A percentile compares a stretch with the other conserved stretches of the same genome.
Conservation (phyloP, 2,329 filamentous ascomycete species). For the Claviceps sp. region DNA sequence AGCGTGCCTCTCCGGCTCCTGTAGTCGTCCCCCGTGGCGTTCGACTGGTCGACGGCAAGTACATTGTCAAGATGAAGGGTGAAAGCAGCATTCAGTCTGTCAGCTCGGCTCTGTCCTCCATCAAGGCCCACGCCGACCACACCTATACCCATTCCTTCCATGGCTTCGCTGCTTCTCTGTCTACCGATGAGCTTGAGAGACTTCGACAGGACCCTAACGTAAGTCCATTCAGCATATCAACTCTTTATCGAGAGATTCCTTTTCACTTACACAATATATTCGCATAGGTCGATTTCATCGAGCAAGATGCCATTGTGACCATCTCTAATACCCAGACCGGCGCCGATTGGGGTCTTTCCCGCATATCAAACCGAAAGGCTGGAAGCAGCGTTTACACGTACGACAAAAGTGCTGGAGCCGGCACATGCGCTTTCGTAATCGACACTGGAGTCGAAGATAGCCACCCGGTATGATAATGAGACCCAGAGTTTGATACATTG, state of each 20-base stretch:
- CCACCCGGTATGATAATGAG: conserved; percentile 19
- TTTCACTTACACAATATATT: not conserved
- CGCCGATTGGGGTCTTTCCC: conserved; percentile 27
- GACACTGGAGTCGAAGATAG: conserved; percentile 28
- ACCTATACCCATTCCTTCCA: conserved; percentile 15
- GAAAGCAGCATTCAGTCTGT: conserved; percentile 12
- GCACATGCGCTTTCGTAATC: conserved; percentile 30
- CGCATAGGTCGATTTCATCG: conserved; percentile 21
- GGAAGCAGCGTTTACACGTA: conserved; percentile 21
- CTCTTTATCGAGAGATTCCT: not conserved
- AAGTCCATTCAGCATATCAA: not conserved
- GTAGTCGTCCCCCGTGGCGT: conserved; percentile 19
- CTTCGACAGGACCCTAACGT: conserved; percentile 16
- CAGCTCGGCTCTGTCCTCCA: conserved; percentile 12
- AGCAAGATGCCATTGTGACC: conserved; percentile 31
- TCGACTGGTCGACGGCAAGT: conserved; percentile 21
- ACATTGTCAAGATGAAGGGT: conserved; percentile 24
- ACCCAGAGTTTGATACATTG: too few species aligned
- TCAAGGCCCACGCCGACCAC: conserved; percentile 20
- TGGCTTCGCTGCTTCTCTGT: conserved; percentile 17
- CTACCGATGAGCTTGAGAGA: conserved; percentile 12
- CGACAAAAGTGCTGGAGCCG: conserved; percentile 23
- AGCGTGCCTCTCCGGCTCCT: conserved; percentile 21
- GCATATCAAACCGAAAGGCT: conserved; percentile 21
- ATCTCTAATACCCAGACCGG: conserved; percentile 32